A percentile compares a stretch with the other conserved stretches of the same genome.
These are phyloP conservation scores for Aspergillus nanangensis DNA, from an alignment of 495 filamentous ascomycete genomes.

Conservation along the genomic window DNA sequence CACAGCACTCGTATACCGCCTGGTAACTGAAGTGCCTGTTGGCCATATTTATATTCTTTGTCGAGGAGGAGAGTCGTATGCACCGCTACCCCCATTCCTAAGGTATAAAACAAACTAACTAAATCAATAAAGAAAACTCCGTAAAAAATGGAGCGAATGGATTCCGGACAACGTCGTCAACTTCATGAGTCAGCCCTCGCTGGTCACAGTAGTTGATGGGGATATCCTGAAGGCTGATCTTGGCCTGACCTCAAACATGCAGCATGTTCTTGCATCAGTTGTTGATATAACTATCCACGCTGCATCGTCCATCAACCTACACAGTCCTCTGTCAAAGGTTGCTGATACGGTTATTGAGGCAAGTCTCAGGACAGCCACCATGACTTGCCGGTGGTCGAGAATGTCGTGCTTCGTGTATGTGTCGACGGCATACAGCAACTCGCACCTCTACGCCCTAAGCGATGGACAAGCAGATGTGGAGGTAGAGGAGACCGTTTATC, in stretches of 20 bases:
- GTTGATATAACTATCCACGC: conserved; percentile 19
- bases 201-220: conserved; percentile 5
- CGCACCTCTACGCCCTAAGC: conserved; percentile 6
- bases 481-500: conserved; percentile 7
- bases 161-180: not conserved
- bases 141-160: conserved; percentile 8
- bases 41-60: conserved; percentile 12
- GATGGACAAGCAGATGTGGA: not conserved
- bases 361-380: conserved; percentile 1
- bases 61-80: conserved; percentile 11
- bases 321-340: not conserved
- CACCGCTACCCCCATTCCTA: not conserved
- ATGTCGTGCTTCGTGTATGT: conserved; percentile 18
- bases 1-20: conserved; percentile 10
- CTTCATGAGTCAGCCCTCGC: not conserved
- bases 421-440: conserved; percentile 15
- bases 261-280: not conserved
- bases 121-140: not conserved
- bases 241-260: not conserved
- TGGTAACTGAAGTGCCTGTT: not conserved
- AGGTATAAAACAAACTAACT: not conserved
- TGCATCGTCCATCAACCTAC: conserved; percentile 20
- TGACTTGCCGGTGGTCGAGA: not conserved
- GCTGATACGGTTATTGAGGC: conserved; percentile 6
- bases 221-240: conserved; percentile 4